Evolutionary conservation across 306 rosid genomes (phyloP), one percentile per base, ranked within the genome.

Genomic region (Luffa aegyptiaca): DNA sequence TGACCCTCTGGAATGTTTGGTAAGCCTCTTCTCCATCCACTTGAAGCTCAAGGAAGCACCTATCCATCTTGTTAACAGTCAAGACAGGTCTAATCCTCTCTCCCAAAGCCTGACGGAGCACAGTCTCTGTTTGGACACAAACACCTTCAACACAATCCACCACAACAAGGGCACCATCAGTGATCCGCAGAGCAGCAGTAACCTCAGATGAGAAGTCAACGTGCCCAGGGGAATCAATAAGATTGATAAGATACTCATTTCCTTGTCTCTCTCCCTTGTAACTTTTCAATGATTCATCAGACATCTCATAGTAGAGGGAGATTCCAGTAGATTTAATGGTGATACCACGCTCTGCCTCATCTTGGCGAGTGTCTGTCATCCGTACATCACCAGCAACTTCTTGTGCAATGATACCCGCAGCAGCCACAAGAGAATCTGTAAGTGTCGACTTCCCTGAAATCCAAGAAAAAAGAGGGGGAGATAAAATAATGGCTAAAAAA

Each of bases 291-390:
- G 93, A 1, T 0, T 80, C 93, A 17, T 86, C 93, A 13, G 69
- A 7, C 96, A 94, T 94, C 86, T 90, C 90, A 37, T 94, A 94
- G 84, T 94, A 94, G 68, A 94, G 98, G 12, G 98, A 94, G 83
- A 94, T 94, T 36, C 97, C 98, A 0, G 98, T 94, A 0, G 97
- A 94, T 82, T 94, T 94, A 2, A 94, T 94, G 17, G 98, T 94
- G 33, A 94, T 92, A 78, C 98, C 98, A 81, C 98, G 94, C 81
- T 92, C 97, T 36, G 98, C 98, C 90, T 94, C 98, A 81, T 94
- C 98, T 0, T 84, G 85, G 18, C 98, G 96, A 52, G 97, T 94
- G 80, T 94, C 98, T 0, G 93, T 94, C 97, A 94, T 94, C 13
- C 98, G 88, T 5, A 94, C 98, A 88, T 94, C 97, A 76, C 98